Evolutionary conservation across 2,329 filamentous ascomycete species (phyloP).

Genomic region (Pezicula carpinea): DNA sequence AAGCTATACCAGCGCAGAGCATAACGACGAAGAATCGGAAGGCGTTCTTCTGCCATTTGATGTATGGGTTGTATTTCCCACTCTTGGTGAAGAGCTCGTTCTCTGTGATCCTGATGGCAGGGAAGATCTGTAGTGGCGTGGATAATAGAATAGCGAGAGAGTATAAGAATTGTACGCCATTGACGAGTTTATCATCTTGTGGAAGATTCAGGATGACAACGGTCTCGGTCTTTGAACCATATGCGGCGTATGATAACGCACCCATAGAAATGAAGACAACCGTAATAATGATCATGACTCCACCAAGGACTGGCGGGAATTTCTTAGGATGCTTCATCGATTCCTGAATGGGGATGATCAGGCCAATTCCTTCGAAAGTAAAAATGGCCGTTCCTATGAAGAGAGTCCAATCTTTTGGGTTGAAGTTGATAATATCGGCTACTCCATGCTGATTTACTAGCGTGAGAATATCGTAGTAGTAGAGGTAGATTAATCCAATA

Average conservation of each 20-base stretch:
- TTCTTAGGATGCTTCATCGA: constrained; percentile 90
- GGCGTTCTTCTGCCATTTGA: constrained; percentile 99
- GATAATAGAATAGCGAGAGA: constrained; percentile 95
- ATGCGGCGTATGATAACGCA: constrained; percentile 91
- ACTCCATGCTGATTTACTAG: constrained; percentile 68
- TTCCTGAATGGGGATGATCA: constrained; percentile 97
- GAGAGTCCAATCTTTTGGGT: constrained; percentile 86
- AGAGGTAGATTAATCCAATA: constrained; percentile 85
- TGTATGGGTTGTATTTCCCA: constrained; percentile 95
- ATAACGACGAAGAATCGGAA: constrained; percentile 93
- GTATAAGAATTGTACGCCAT: constrained; percentile 93
- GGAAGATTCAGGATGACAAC: constrained; percentile 95
- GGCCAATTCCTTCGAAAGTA: constrained; percentile 94
- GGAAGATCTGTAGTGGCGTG: constrained; percentile 94
- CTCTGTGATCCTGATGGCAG: constrained; percentile 92
- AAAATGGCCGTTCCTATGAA: constrained; percentile 99
- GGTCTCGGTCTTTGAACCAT: constrained; percentile 91
- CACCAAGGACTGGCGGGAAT: constrained; percentile 82
- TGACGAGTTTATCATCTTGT: constrained; percentile 92
- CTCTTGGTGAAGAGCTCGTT: constrained; percentile 91
- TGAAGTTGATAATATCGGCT: constrained; percentile 86
- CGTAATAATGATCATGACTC: constrained; percentile 94
- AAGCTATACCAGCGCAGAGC: constrained; percentile 81
- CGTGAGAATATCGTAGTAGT: constrained; percentile 90
- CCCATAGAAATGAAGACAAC: constrained; percentile 88